Evolutionary conservation across 1,139 yeast genomes (phyloP), one percentile per base, ranked within the genome.

Genomic region (Suhomyces bribrorum): DNA sequence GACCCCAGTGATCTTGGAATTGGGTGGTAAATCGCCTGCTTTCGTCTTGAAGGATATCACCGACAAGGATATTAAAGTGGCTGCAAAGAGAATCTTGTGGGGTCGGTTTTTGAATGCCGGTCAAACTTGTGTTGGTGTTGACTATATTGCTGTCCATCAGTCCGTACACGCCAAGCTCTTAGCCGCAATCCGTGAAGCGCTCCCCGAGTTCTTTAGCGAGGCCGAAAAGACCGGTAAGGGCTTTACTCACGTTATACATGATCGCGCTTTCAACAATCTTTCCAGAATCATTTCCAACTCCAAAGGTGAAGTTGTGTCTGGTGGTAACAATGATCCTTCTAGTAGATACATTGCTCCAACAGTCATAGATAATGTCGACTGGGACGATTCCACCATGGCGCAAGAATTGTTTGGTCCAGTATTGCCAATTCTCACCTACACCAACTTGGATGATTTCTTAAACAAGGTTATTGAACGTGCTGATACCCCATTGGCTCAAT

Each of bases 1-100:
- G 52, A 87, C 96, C 1, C 97, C 97, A 0, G 76, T 76, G 14
- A 64, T 86, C 18, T 72, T 92, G 45, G 97, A 90, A 63, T 72
- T 92, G 34, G 97, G 97, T 36, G 97, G 97, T n/a, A 89, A 89
- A 59, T 83, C 92, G 3, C 97, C 97, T 0, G 86, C 79, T 1
- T 73, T 89, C 47, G 67, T 89, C 8, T 77, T 89, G 37, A 69
- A 74, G 31, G 69, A 75, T 34, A 67, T 77, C 33, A 49, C 51
- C 7, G 75, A 67, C 37, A 53, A 53, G 26, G 73, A 81, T 48
- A 48, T 86, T 36, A 61, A 63, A 14, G 61, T 71, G 0, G 72
- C 86, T n/a, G 81, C 89, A 13, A 73, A 73, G 45, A 76, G 96
- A 61, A 64, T 86, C 13, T 73, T 78, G 5, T 86, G 94, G 87